Evolutionary conservation across 2,329 filamentous ascomycete species (phyloP).

Genomic region (Diaporthe longicolla): DNA sequence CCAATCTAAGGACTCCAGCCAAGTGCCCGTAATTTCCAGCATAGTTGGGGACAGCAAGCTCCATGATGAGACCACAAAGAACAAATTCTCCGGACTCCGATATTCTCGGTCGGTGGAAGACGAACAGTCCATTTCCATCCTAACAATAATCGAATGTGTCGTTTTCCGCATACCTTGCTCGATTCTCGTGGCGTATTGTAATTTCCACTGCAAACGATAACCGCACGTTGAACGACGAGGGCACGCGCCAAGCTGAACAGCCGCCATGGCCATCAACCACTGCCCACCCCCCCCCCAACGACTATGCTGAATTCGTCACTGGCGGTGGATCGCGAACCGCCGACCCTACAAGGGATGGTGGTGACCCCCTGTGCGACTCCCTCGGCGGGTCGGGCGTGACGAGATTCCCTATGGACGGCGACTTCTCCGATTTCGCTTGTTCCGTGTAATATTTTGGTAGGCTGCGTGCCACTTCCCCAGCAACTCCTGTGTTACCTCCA

Average conservation of each 20-base stretch:
- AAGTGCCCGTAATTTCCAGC: not conserved
- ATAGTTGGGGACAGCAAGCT: not conserved
- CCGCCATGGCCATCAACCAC: not conserved
- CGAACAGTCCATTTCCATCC: not conserved
- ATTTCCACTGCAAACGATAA: not conserved
- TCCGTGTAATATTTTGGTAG: slow-evolving; percentile 32
- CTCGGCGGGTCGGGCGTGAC: slow-evolving; percentile 40
- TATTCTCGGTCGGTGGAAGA: not conserved
- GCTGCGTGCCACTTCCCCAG: slow-evolving; percentile 19
- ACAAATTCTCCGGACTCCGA: not conserved
- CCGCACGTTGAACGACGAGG: not conserved
- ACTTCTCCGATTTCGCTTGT: slow-evolving; percentile 39
- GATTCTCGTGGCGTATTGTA: not conserved
- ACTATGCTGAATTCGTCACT: slow-evolving; percentile 39
- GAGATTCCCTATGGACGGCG: slow-evolving; percentile 43
- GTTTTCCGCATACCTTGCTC: not conserved
- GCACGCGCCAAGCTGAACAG: too few species aligned
- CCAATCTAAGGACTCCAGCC: not conserved
- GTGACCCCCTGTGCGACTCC: slow-evolving; percentile 20
- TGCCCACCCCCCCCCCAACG: too few species aligned
- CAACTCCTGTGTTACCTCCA: slow-evolving; percentile 19
- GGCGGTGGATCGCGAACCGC: slow-evolving; percentile 37
- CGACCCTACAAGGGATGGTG: slow-evolving; percentile 25
- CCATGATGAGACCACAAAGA: not conserved
- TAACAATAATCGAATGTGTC: not conserved